A percentile compares a stretch with the other conserved stretches of the same genome.
Conservation (phyloP, 176 grass and related monocot genomes). For the Musa acuminata region DNA sequence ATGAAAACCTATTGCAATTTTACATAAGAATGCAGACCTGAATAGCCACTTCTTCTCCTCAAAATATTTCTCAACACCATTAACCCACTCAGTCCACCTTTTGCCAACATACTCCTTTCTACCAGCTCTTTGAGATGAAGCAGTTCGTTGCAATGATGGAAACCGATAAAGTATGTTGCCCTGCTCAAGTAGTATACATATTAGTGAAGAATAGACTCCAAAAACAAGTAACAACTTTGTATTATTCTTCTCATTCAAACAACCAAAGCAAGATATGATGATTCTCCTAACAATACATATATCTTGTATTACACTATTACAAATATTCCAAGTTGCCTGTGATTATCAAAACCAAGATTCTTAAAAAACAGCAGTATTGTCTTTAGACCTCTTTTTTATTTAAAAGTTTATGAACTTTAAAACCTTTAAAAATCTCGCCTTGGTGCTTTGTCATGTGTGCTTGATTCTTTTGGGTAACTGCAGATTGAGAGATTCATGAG, state of each 20-base stretch:
- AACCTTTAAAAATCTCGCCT: too few relatives aligned
- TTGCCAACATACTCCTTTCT: slow-evolving; percentile 79
- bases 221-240: not conserved
- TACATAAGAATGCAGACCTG: slow-evolving; percentile 41
- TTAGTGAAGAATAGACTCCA: slow-evolving; percentile 7
- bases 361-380: not conserved
- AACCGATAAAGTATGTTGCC: slow-evolving; percentile 93
- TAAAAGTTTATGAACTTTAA: too few relatives aligned
- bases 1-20: not conserved
- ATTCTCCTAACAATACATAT: not conserved
- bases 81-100: slow-evolving; percentile 63
- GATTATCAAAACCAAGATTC: not conserved
- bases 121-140: slow-evolving; percentile 47
- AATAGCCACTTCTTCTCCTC: slow-evolving; percentile 87
- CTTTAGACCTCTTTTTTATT: too few relatives aligned
- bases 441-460: too few relatives aligned
- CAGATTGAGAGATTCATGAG: too few relatives aligned
- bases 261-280: not conserved
- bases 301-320: not conserved
- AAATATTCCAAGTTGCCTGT: not conserved
- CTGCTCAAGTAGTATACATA: slow-evolving; percentile 32
- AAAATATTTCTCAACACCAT: slow-evolving; percentile 67
- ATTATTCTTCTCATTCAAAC: slow-evolving; percentile 2
- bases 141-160: slow-evolving; percentile 84
- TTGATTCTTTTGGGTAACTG: too few relatives aligned